Evolutionary conservation across 768 basidiomycete genomes (phyloP).

Genomic region (Chiua virens): DNA sequence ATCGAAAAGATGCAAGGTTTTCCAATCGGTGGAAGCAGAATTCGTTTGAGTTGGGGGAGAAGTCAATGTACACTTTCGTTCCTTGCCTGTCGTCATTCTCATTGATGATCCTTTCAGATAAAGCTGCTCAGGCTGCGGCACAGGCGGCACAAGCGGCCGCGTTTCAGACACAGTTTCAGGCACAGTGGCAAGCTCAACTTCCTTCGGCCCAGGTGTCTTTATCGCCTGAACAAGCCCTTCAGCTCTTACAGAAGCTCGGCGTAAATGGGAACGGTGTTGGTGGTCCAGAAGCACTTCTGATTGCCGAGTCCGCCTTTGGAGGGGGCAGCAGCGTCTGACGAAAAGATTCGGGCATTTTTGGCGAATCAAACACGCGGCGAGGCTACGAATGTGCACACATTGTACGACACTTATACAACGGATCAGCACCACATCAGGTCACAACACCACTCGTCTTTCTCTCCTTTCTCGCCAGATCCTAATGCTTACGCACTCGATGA

Average conservation of each 20-base stretch:
- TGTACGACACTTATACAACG: conserved; percentile 23
- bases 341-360: conserved; percentile 23
- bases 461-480: conserved; percentile 80
- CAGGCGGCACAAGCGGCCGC: conserved; percentile 79
- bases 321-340: conserved; percentile 22
- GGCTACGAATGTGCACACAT: conserved; percentile 4
- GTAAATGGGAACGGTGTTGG: conserved; percentile 34
- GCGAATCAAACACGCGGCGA: conserved; percentile 22
- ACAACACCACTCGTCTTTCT: conserved; percentile 43
- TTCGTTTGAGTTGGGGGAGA: conserved; percentile 90
- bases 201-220: conserved; percentile 31
- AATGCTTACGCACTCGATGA: conserved; percentile 42
- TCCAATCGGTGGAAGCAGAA: conserved; percentile 88
- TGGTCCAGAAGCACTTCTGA: conserved; percentile 9
- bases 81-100: not conserved
- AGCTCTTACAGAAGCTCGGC: conserved; percentile 58
- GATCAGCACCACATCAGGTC: conserved; percentile 22
- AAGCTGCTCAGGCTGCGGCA: conserved; percentile 88
- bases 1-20: conserved; percentile 98
- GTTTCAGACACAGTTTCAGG: conserved; percentile 48
- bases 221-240: conserved; percentile 62
- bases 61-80: conserved; percentile 66
- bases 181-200: conserved; percentile 36
- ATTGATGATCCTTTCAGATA: conserved; percentile 49
- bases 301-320: conserved; percentile 9